Conservation (phyloP, 73 alveolate species). For the Diophrys sp. region DNA sequence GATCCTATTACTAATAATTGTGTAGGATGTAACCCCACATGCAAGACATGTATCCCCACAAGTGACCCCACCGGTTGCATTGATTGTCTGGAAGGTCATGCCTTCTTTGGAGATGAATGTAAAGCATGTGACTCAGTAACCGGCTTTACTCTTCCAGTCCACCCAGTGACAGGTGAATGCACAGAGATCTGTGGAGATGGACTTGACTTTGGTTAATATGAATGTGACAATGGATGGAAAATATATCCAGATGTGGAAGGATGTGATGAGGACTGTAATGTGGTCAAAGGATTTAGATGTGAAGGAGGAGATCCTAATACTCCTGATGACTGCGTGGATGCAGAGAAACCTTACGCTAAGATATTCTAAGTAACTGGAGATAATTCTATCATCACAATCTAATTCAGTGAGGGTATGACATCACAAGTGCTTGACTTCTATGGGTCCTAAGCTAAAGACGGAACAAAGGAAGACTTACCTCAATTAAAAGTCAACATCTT, state of each 20-base stretch:
- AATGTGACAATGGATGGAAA: conserved; percentile 25
- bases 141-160: background rate
- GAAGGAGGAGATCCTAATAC: background rate
- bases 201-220: conserved; percentile 9
- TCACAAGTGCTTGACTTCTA: background rate
- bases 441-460: background rate
- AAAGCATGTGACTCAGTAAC: background rate
- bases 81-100: background rate
- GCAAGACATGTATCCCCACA: background rate
- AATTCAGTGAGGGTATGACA: background rate
- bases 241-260: background rate
- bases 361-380: background rate
- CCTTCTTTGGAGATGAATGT: background rate
- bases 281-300: background rate
- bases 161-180: background rate
- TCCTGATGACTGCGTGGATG: background rate
- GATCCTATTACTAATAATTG: background rate
- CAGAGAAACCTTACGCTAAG: background rate
- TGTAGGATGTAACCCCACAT: background rate
- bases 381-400: background rate
- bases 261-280: background rate
- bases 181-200: conserved; percentile 45
- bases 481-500: no score
- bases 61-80: background rate
- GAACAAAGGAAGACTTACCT: background rate